phyloP scores from a whole-genome alignment of 2,329 filamentous ascomycete genomes.

The Sclerotinia sclerotiorum region DNA sequence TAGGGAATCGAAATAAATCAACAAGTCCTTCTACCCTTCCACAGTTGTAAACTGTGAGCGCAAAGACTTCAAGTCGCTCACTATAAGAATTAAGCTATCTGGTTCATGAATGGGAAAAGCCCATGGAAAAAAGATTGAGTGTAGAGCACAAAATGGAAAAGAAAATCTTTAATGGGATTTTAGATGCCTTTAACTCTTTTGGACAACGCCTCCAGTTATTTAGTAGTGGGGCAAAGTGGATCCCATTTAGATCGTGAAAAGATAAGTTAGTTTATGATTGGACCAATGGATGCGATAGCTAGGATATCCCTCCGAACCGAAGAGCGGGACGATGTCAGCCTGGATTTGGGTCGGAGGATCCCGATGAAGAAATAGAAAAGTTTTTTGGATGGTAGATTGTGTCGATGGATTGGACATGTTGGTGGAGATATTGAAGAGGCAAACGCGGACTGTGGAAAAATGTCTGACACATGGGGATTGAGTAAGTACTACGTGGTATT shows the following conservation, averaged over 20 bases:
- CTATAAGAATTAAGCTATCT: constrained; percentile 28
- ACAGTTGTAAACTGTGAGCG: constrained; percentile 34
- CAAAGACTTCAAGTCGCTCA: constrained; percentile 43
- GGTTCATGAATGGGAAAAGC: constrained; percentile 5
- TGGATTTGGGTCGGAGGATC: constrained; percentile 19
- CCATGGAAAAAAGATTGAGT: background rate
- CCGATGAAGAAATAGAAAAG: constrained; percentile 18
- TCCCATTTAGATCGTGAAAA: constrained; percentile 1
- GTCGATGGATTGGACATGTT: constrained; percentile 4
- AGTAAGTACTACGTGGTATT: background rate
- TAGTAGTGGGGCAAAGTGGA: constrained; percentile 11
- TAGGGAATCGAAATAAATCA: constrained; percentile 5
- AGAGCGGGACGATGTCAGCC: constrained; percentile 3
- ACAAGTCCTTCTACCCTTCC: constrained; percentile 39
- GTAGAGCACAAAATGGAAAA: background rate
- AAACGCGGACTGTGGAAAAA: background rate
- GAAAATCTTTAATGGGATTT: constrained; percentile 10
- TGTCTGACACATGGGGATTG: constrained; percentile 11
- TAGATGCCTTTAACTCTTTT: constrained; percentile 15
- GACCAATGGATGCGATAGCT: background rate
- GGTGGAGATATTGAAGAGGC: background rate
- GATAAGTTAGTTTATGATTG: constrained; percentile 9
- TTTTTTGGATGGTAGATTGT: constrained; percentile 10
- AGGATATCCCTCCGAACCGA: constrained; percentile 10
- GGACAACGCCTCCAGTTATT: constrained; percentile 1